Percentiles rank a stretch among this genome's conserved stretches.
These are phyloP conservation scores for Candida quercuum DNA, from an alignment of 805 yeast genomes.

Conservation along the genomic window DNA sequence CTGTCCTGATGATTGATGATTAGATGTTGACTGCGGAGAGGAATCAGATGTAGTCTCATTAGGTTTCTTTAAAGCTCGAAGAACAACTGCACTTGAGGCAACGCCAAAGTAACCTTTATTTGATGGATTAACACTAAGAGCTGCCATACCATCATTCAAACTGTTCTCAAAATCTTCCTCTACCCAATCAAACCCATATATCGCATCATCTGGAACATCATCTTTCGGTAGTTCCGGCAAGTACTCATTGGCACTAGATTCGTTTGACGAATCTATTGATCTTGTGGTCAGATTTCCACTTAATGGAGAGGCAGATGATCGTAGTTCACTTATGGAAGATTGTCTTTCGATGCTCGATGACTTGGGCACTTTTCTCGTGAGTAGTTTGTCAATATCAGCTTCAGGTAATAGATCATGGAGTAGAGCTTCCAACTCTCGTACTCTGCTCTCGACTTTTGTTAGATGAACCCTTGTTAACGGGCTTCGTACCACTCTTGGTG, in stretches of 20 bases:
- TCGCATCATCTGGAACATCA: slow-evolving; percentile 36
- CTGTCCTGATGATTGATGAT: too few species aligned
- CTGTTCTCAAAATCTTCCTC: slow-evolving; percentile 40
- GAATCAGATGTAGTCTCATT: slow-evolving; percentile 7
- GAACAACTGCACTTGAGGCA: slow-evolving; percentile 52
- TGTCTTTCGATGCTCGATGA: slow-evolving; percentile 4
- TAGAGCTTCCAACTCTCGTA: slow-evolving; percentile 40
- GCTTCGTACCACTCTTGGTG: slow-evolving; percentile 72
- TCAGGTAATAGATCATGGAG: slow-evolving; percentile 40
- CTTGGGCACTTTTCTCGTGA: slow-evolving; percentile 17
- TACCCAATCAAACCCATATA: slow-evolving; percentile 56
- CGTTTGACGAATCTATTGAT: background rate
- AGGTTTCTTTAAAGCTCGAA: slow-evolving; percentile 40
- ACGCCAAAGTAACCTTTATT: slow-evolving; percentile 63
- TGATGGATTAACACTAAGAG: slow-evolving; percentile 41
- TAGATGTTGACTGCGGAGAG: background rate
- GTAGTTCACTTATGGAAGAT: background rate
- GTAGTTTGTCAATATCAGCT: slow-evolving; percentile 36
- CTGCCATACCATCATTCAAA: slow-evolving; percentile 60
- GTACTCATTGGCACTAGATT: slow-evolving; percentile 9
- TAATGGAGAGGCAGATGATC: background rate
- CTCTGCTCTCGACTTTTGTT: slow-evolving; percentile 65
- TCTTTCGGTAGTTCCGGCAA: slow-evolving; percentile 28
- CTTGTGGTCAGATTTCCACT: background rate
- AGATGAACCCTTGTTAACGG: slow-evolving; percentile 79